phyloP scores from a whole-genome alignment of 1,139 yeast species.

The Entelexis paramagnoliae region DNA sequence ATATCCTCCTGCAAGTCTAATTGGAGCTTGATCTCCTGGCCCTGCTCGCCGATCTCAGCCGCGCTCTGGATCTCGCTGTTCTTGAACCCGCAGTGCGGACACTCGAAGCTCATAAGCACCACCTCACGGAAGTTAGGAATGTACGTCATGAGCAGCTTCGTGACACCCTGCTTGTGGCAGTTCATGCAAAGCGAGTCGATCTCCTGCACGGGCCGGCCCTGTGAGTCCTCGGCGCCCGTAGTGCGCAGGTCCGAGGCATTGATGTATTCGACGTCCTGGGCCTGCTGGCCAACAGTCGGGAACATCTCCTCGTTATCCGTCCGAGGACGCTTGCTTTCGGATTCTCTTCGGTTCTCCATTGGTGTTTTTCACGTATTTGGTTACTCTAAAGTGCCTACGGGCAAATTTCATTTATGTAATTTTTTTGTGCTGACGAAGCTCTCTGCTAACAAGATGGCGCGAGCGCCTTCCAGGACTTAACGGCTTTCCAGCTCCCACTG shows the following conservation, averaged over 20 bases:
- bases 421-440: constrained; percentile 9
- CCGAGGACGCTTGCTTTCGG: constrained; percentile 14
- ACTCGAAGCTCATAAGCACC: constrained; percentile 87
- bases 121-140: constrained; percentile 91
- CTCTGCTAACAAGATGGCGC: background rate
- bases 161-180: constrained; percentile 76
- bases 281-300: constrained; percentile 25
- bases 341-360: constrained; percentile 7
- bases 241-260: constrained; percentile 26
- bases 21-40: constrained; percentile 60
- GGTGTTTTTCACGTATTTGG: background rate
- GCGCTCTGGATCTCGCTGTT: constrained; percentile 95
- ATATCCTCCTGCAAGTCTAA: constrained; percentile 66
- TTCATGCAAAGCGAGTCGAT: constrained; percentile 93
- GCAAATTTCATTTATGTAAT: constrained; percentile 2
- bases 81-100: constrained; percentile 88
- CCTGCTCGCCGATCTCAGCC: constrained; percentile 65
- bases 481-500: background rate
- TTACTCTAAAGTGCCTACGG: background rate
- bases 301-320: constrained; percentile 22
- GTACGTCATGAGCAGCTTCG: constrained; percentile 71
- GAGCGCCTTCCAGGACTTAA: background rate
- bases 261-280: constrained; percentile 22
- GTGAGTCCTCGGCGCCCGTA: constrained; percentile 53
- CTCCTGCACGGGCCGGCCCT: constrained; percentile 95